Base-by-base conservation (phyloP, 495 filamentous ascomycete genomes). In the Penicillium antarcticum region DNA sequence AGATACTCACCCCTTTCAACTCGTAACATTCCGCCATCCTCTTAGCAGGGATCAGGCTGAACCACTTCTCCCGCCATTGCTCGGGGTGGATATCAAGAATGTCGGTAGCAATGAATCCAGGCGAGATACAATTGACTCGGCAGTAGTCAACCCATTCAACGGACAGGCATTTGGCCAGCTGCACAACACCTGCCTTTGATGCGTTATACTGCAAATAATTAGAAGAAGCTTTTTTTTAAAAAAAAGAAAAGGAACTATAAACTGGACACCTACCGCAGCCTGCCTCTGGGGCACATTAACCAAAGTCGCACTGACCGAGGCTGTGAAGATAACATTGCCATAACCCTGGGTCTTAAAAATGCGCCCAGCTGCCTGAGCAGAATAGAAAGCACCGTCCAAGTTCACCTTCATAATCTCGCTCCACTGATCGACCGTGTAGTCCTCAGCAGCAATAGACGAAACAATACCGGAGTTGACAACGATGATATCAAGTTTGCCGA, bases 381-480 rank as follows among this genome's bases (percentile, higher is more conserved):
- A 68, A 49, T 70, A 77, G 40, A 76, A 76, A 12, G 70, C 72
- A 1, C 74, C 72, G 42, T 78, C 74, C 1, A 76, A 63, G 38
- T 78, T 78, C 11, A 76, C 71, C 14, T 71, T 67, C 63, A 75
- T 75, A 26, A 76, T 70, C 10, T 72, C 54, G 11, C 62, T 63
- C 66, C 67, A 71, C 36, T 66, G 56, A 4, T 59, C 56, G 2
- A 56, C 4, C 0, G 65, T 67, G 46, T 69, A 72, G 14, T 75
- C 72, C 24, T 72, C 70, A 1, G 68, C 70, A 0, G 66, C 47
- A n/a, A 67, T 40, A 13, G 45, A 56, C 7, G 60, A 86, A 4
- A 76, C 69, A 38, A 91, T 84, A 5, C 88, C 88, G 5, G 86
- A 83, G 59, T 91, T 91, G 10, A 84, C 86, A 34, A 92, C 81